Conservation (phyloP, 2,329 filamentous ascomycete genomes). For the Apiospora marii region DNA sequence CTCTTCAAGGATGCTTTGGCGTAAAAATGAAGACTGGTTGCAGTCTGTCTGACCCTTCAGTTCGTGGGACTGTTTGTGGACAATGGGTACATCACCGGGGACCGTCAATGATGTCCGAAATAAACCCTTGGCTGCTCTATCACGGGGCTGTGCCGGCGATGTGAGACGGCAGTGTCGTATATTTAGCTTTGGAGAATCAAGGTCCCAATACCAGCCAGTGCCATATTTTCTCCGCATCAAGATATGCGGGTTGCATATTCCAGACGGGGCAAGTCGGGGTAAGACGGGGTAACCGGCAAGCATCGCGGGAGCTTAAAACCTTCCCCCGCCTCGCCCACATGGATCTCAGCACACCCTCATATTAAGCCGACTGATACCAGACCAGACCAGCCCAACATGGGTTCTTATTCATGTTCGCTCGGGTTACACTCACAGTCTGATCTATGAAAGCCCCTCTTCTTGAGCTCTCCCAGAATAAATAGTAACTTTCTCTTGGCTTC, state of each 20-base stretch:
- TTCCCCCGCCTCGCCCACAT: background rate
- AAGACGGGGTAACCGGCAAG: background rate
- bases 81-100: background rate
- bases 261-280: background rate
- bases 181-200: background rate
- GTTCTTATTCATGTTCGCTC: background rate
- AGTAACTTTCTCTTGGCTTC: background rate
- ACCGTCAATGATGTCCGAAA: background rate
- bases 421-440: background rate
- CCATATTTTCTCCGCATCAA: constrained; percentile 1
- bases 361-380: background rate
- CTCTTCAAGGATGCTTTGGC: background rate
- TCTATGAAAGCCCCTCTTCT: background rate
- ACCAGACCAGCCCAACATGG: no score
- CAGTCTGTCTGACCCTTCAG: background rate
- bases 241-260: background rate
- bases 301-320: background rate
- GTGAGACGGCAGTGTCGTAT: background rate
- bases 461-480: background rate
- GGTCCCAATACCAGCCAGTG: background rate
- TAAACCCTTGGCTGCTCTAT: background rate
- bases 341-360: background rate
- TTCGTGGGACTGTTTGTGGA: background rate
- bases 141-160: background rate
- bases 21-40: background rate